Evolutionary conservation across 2,329 filamentous ascomycete genomes (phyloP), one percentile per base, ranked within the genome.

Genomic region (Tympanopsis confertula): DNA sequence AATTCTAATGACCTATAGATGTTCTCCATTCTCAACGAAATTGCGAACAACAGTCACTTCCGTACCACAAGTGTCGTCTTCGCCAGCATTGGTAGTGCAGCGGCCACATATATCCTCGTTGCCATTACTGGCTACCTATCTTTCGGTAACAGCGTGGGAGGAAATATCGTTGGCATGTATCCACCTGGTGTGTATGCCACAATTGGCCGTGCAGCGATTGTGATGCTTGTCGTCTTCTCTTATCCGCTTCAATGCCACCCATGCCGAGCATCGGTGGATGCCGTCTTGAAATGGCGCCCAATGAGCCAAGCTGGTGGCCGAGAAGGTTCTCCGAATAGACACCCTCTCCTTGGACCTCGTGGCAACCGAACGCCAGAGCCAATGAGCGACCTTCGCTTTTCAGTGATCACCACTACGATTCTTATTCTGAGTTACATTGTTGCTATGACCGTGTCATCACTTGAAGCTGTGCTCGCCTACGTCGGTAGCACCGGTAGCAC

Each of bases 1-100:
- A 20, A 18, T n/a, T 15, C 5, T 63, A 42, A 62, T 47, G 39
- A 13, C 1, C 19, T 2, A 1, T 47, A 91, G 85, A 98, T 98
- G 91, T 98, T 98, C 57, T 94, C 89, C 10, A 94, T 98, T 46
- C 65, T 98, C 33, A 98, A 98, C 51, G 91, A 98, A 61, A 86
- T 98, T 47, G 71, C 76, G 41, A 80, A 94, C 54, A 86, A 87
- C 58, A 84, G 84, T 3, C 86, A 86, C 15, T 60, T 33, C 50
- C 82, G 82, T 44, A 82, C 89, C 5, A 81, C 86, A 1, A 72
- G 74, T 13, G 88, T 98, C 5, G 78, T 96, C 12, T 67, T 71
- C 17, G 72, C 82, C 3, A 94, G 87, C 49, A 94, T 94, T 48
- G 91, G 91, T 15, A 82, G 82, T 20, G 86, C 89, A n/a, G 85